These are phyloP conservation scores for Guadua angustifolia DNA, from an alignment of 176 grass and related monocot genomes.

Conservation along the genomic window DNA sequence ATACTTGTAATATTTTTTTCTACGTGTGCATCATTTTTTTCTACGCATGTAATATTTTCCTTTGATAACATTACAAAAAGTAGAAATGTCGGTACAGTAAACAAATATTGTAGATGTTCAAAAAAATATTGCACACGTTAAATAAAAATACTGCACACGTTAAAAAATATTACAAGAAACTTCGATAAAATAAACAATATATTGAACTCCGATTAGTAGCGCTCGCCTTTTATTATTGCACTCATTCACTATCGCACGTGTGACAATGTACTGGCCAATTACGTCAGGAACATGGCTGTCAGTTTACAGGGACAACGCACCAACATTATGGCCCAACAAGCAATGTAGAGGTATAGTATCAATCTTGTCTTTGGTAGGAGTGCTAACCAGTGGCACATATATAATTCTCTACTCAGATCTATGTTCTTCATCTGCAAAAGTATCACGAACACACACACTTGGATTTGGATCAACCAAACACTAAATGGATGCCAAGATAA, in stretches of 20 bases:
- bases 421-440: not conserved
- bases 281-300: not conserved
- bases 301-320: not conserved
- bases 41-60: no score
- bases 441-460: not conserved
- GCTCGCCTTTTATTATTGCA: not conserved
- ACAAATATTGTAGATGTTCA: no score
- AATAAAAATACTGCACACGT: no score
- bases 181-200: no score
- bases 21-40: no score
- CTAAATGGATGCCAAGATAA: not conserved
- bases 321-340: not conserved
- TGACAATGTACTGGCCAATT: not conserved
- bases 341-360: not conserved
- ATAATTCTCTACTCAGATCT: not conserved
- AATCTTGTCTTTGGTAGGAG: not conserved
- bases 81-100: no score
- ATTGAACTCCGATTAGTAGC: no score
- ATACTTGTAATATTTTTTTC: no score
- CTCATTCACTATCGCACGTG: constrained; percentile 1
- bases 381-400: not conserved
- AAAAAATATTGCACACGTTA: no score
- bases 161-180: no score
- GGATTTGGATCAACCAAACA: not conserved
- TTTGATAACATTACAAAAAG: no score